Evolutionary conservation across 352 stramenopile genomes (phyloP), one percentile per base, ranked within the genome.

Genomic region (Phytophthora constricta): DNA sequence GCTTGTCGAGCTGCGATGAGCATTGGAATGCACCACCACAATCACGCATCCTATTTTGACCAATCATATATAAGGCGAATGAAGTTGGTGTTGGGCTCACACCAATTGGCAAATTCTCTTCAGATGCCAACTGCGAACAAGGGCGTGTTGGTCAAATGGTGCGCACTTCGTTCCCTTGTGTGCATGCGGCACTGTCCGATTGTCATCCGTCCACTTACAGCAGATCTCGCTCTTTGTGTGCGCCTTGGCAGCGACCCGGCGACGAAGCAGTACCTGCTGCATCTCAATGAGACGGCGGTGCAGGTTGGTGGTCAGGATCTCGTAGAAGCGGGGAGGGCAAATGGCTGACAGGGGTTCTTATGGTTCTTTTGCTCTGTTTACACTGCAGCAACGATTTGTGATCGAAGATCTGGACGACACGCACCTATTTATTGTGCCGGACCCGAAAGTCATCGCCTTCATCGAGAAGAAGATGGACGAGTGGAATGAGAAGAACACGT

Each of bases 391-490:
- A 61, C 82, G 87, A 53, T 95, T 95, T 75, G 86, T 95, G 64
- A 95, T 95, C 59, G 85, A 93, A 76, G 87, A 95, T 68, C 69
- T 95, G 47, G 87, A 95, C 65, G 87, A 95, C 54, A 87, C 62
- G 28, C 87, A 95, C 50, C 61, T 95, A 75, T 95, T 95, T 87
- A 93, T 95, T 70, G 82, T 93, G 47, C 87, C 87, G 5, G 82
- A 93, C 43, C 82, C 80, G 17, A 91, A 91, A 58, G 77, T 95
- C 47, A 89, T 95, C 55, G 75, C 72, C 43, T 93, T 93, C 54
- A 95, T 95, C 56, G 82, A 95, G 61, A 90, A 92, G 72, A 95
- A 93, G 77, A 92, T 95, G 81, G 87, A 95, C 73, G 85, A 95
- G 62, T 95, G 87, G 87, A 95, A 95, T 65, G 85, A 95, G 58